Conservation (phyloP, 768 basidiomycete species). For the Tricholoma hemisulphureum region DNA sequence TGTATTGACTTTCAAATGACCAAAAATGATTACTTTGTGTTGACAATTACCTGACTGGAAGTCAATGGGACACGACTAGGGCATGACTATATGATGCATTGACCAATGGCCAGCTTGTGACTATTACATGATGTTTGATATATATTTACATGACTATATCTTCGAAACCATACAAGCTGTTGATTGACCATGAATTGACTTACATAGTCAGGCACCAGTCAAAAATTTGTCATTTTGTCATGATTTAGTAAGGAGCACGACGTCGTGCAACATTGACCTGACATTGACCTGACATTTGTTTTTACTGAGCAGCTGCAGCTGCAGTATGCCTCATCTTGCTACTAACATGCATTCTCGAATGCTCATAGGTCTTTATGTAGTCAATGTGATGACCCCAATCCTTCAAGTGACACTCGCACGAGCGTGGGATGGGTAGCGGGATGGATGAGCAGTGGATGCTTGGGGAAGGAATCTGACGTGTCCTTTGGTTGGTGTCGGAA, state of each 20-base stretch:
- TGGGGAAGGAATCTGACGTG: too few relatives aligned
- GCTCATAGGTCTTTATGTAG: too few relatives aligned
- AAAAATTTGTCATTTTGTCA: background rate
- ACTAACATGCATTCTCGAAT: too few relatives aligned
- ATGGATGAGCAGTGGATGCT: too few relatives aligned
- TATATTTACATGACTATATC: background rate
- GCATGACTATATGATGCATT: background rate
- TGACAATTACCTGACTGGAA: background rate
- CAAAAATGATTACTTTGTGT: too few relatives aligned
- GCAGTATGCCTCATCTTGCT: too few relatives aligned
- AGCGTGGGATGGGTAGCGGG: too few relatives aligned
- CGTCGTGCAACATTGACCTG: background rate
- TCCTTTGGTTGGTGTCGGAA: too few relatives aligned
- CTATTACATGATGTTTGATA: background rate
- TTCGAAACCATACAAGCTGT: background rate
- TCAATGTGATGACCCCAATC: too few relatives aligned
- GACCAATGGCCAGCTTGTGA: background rate
- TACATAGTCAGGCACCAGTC: background rate
- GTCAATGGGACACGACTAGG: background rate
- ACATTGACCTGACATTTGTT: background rate
- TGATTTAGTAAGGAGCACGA: background rate
- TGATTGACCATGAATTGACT: background rate
- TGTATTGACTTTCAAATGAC: too few relatives aligned
- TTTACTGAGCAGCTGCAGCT: background rate
- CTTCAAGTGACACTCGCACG: too few relatives aligned